Percentiles rank a stretch among this genome's conserved stretches.
Conservation (phyloP, 1,284 basidiomycete genomes). For the Naganishia albida region DNA sequence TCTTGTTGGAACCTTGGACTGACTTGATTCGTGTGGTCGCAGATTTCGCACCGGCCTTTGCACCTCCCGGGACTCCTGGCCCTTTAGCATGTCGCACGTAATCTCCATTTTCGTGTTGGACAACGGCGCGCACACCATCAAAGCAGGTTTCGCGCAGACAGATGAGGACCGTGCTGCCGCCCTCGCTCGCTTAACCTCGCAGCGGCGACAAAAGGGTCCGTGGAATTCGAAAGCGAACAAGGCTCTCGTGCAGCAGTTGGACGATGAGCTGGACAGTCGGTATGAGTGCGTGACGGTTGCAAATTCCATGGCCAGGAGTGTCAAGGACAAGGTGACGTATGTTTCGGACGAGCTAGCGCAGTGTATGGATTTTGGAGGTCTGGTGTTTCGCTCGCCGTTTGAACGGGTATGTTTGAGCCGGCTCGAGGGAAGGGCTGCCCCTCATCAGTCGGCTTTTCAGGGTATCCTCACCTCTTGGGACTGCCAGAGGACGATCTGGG, state of each 20-base stretch:
- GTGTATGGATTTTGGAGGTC: conserved; percentile 73
- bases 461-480: conserved; percentile 91
- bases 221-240: conserved; percentile 5
- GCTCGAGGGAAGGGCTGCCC: conserved; percentile 35
- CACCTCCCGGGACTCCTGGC: too few relatives aligned
- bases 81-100: conserved; percentile 14
- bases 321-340: conserved; percentile 73
- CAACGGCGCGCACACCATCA: conserved; percentile 80
- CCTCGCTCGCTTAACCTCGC: not conserved
- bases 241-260: conserved; percentile 45
- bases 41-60: not conserved
- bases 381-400: conserved; percentile 78
- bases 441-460: conserved; percentile 54
- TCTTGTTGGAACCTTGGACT: not conserved
- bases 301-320: conserved; percentile 78
- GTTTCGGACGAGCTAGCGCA: conserved; percentile 75
- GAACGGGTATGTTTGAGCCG: conserved; percentile 66
- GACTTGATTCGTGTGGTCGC: conserved; percentile 1
- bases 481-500: conserved; percentile 86
- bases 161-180: not conserved
- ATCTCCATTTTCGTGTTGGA: conserved; percentile 68
- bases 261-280: not conserved
- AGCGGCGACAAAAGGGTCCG: not conserved
- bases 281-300: conserved; percentile 62
- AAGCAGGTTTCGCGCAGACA: conserved; percentile 54